Base-by-base conservation (phyloP, 108 stramenopile genomes). In the Schizochytrium sp. region DNA sequence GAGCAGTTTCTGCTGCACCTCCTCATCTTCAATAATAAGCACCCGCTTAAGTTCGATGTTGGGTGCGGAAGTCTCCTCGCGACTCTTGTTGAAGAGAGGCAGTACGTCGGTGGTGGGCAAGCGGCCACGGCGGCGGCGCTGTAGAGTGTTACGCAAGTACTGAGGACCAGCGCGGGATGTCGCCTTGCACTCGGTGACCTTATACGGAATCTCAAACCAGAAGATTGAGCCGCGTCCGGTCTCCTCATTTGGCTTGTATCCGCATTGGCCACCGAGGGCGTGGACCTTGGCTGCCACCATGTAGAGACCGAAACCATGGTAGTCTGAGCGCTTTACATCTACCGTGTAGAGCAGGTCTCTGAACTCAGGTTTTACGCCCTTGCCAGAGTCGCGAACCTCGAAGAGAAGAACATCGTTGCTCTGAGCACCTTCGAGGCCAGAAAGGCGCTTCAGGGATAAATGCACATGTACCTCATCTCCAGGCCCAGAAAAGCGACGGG, bases 171-270 rank as follows among this genome's bases (percentile, higher is more conserved):
- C 76, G 76, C 76, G 76, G 45, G 50, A 83, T n/a, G 76, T 83
- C 38, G 76, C 50, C 15, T 56, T 28, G 15, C 28, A 38, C 50
- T 83, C 76, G 45, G 76, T 83, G 50, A 55, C 50, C 50, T 50
- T 10, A 2, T 83, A 83, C 50, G 76, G 76, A 53, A 83, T 83
- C 2, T 83, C 76, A 28, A 83, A 83, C 76, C 76, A 83, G 40
- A 83, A 95, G 88, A 59, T 94, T 92, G 49, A 94, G 90, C 4
- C 95, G 92, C 40, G 94, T 92, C n/a, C 94, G 91, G 72, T 93
- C 88, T 17, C 93, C 90, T 41, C 92, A 90, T 61, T 91, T 72
- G 58, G 92, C 50, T 10, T 40, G 76, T 83, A 83, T 17, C 76
- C 76, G 53, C 76, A 83, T 7, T 28, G 5, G 50, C 76, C 76